Evolutionary conservation across 2,329 filamentous ascomycete genomes (phyloP), one percentile per base, ranked within the genome.

Genomic region (Epichloe amarillans): DNA sequence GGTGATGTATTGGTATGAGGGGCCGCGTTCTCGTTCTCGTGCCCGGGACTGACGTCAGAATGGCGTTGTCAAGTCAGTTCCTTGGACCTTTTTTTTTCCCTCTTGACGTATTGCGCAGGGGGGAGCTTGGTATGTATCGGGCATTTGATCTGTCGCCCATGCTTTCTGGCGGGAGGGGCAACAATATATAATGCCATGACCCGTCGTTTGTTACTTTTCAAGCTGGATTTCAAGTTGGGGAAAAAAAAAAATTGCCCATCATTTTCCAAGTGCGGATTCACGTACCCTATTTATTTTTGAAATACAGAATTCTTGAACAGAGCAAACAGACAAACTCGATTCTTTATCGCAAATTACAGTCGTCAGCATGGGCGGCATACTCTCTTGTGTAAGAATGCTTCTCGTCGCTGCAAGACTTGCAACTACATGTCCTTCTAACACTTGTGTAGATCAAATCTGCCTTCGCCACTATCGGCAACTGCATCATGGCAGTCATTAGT

Each of bases 291-390:
- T 30, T 30, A n/a, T n/a, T 30, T 10, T 7, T 30, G 26, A 30
- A 30, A 3, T 10, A 30, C 26, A 10, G 26, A 30, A 30, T 30
- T 10, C 0, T 8, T 10, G 1, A 30, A 2, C 4, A 43, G 5
- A n/a, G 15, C 4, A 30, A 3, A 21, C 3, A 21, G 19, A 26
- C 21, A n/a, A n/a, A 30, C 14, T n/a, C 26, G n/a, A n/a, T 41
- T 12, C 17, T 21, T 11, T 11, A 5, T 5, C 19, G 2, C 21
- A 30, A 47, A 51, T 53, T 53, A 51, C 46, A 39, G 55, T 53
- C 54, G 49, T 53, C 60, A 69, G 38, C 54, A 91, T 93, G 87
- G 87, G 87, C 72, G 86, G 84, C 68, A 82, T 93, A 62, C 74
- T 88, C 58, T 90, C 86, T 66, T 90, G 86, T 65, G 86, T 91